Conservation (phyloP, 2,329 filamentous ascomycete species). For the Colletotrichum australisinense region DNA sequence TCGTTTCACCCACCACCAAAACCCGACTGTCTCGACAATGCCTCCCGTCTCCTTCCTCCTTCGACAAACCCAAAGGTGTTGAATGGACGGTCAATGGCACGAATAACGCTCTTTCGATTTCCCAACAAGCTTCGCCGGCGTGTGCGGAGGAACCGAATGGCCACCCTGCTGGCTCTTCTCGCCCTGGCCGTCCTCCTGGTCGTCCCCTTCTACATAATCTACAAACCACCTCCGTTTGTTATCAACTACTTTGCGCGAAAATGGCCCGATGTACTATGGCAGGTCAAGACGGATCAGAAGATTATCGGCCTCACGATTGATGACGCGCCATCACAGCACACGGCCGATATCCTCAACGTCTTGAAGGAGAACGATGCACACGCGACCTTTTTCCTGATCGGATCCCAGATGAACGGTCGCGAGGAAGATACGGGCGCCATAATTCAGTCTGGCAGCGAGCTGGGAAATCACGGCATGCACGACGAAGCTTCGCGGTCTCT, state of each 20-base stretch:
- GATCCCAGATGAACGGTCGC: constrained; percentile 73
- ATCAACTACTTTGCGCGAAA: constrained; percentile 76
- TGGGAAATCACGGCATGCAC: constrained; percentile 91
- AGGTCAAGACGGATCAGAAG: constrained; percentile 68
- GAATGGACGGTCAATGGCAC: constrained; percentile 37
- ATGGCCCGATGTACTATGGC: constrained; percentile 85
- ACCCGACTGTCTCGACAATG: neutral
- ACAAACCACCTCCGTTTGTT: constrained; percentile 80
- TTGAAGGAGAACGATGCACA: constrained; percentile 74
- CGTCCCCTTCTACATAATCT: constrained; percentile 61
- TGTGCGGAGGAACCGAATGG: constrained; percentile 69
- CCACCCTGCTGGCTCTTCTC: constrained; percentile 59
- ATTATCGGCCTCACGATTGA: constrained; percentile 88
- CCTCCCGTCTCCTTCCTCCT: neutral
- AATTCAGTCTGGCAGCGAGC: constrained; percentile 73
- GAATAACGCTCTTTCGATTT: constrained; percentile 62
- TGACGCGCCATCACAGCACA: constrained; percentile 82
- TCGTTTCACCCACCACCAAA: constrained; percentile 8
- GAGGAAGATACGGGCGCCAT: constrained; percentile 67
- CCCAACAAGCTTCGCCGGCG: constrained; percentile 68
- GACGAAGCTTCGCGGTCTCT: constrained; percentile 81
- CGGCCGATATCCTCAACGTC: constrained; percentile 74
- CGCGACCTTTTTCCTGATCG: constrained; percentile 92
- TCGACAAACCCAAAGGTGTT: constrained; percentile 21
- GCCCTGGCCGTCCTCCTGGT: constrained; percentile 49